A percentile compares a stretch with the other conserved stretches of the same genome.
Conservation (phyloP, 768 basidiomycete species). For the Naematelia aurantialba region DNA sequence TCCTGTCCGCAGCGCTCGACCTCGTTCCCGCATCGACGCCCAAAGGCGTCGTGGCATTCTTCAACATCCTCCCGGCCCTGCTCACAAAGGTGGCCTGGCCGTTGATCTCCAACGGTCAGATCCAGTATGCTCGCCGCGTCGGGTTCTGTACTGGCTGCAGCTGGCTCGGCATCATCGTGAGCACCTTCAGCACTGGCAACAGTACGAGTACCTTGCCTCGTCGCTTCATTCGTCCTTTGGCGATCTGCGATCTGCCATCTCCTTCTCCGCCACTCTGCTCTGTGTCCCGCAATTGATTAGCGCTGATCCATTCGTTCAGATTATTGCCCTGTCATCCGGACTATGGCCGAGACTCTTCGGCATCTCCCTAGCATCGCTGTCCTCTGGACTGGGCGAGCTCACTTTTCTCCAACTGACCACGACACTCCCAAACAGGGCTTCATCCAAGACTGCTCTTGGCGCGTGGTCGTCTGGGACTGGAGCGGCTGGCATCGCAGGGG, state of each 20-base stretch:
- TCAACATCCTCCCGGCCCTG: conserved; percentile 86
- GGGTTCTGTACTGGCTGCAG: conserved; percentile 71
- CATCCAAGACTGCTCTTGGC: conserved; percentile 72
- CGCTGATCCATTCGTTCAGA: conserved; percentile 52
- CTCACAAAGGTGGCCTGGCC: conserved; percentile 89
- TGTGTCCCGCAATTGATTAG: background rate
- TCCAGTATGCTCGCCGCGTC: conserved; percentile 73
- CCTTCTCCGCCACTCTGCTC: background rate
- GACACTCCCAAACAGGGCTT: conserved; percentile 30
- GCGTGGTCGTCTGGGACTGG: conserved; percentile 95
- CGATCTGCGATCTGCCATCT: background rate
- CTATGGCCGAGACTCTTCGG: conserved; percentile 71
- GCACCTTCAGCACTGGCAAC: no score
- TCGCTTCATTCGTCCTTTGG: background rate
- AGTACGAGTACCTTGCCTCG: no score
- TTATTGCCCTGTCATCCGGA: conserved; percentile 68
- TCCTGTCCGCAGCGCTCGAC: conserved; percentile 91
- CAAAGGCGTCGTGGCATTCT: conserved; percentile 90
- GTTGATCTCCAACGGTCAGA: conserved; percentile 77
- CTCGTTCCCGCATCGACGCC: conserved; percentile 87
- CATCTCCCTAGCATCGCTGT: conserved; percentile 77
- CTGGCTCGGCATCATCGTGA: conserved; percentile 79
- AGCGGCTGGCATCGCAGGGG: conserved; percentile 86
- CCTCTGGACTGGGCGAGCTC: conserved; percentile 87
- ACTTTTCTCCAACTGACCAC: conserved; percentile 87